Evolutionary conservation across 2,329 filamentous ascomycete genomes (phyloP).

Genomic region (Hymenotorrendiella dingleyae): DNA sequence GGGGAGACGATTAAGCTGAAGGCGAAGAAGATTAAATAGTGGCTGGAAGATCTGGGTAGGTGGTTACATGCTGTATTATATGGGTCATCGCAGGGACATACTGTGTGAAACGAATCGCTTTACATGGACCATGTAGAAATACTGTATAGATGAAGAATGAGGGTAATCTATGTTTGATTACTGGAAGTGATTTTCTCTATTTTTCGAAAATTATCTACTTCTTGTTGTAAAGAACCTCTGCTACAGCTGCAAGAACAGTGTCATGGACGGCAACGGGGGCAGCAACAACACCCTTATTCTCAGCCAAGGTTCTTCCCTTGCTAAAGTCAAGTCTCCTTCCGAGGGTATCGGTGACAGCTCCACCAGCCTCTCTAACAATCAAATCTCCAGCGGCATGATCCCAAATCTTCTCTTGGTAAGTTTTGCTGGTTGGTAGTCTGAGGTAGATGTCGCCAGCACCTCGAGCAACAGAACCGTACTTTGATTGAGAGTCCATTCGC

Average conservation of each 20-base stretch:
- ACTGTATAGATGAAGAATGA: too few relatives aligned
- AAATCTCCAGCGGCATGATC: conserved; percentile 94
- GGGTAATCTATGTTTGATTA: too few relatives aligned
- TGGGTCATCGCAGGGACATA: conserved; percentile 18
- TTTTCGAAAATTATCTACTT: too few relatives aligned
- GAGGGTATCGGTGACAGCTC: conserved; percentile 81
- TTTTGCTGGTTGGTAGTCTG: conserved; percentile 74
- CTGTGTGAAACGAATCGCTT: too few relatives aligned
- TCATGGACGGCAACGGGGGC: conserved; percentile 71
- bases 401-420: conserved; percentile 99
- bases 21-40: conserved; percentile 91
- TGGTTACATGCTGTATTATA: conserved; percentile 19
- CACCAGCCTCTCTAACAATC: conserved; percentile 90
- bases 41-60: conserved; percentile 9
- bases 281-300: conserved; percentile 92
- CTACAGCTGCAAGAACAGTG: conserved; percentile 74
- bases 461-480: conserved; percentile 91
- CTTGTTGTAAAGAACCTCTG: conserved; percentile 61
- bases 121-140: too few relatives aligned
- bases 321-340: conserved; percentile 84
- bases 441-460: conserved; percentile 95
- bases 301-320: conserved; percentile 74
- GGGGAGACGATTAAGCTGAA: conserved; percentile 97
- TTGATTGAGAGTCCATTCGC: conserved; percentile 95
- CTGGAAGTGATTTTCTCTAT: too few relatives aligned